Evolutionary conservation across 2,329 filamentous ascomycete genomes (phyloP).

Genomic region (Leptographium galeiforme): DNA sequence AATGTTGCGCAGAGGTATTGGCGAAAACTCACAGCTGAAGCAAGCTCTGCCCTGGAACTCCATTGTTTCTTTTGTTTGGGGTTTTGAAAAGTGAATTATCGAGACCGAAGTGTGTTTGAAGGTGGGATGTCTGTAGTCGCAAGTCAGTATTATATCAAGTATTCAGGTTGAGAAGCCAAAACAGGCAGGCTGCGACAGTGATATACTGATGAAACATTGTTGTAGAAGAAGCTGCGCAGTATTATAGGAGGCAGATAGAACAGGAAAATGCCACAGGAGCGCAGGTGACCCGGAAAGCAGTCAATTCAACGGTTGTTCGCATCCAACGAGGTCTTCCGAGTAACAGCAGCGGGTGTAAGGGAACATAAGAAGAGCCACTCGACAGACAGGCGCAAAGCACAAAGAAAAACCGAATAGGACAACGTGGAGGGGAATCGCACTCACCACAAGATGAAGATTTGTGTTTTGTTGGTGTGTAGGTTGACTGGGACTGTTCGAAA

Average conservation of each 20-base stretch:
- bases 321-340: not conserved
- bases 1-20: not conserved
- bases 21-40: slow-evolving; percentile 14
- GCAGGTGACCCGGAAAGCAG: not conserved
- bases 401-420: not conserved
- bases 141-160: too few species aligned
- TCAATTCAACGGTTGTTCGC: not conserved
- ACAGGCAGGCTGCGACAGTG: too few species aligned
- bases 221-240: not conserved
- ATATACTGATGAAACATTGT: too few species aligned
- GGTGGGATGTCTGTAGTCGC: too few species aligned
- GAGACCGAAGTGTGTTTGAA: too few species aligned
- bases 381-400: not conserved
- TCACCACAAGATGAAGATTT: not conserved
- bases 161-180: too few species aligned
- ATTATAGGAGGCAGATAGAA: not conserved
- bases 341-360: not conserved
- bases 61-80: slow-evolving; percentile 4
- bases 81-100: too few species aligned
- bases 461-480: slow-evolving; percentile 5
- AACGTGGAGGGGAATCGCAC: not conserved
- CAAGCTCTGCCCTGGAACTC: slow-evolving; percentile 14
- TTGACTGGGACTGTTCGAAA: slow-evolving; percentile 5
- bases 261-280: not conserved
- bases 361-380: not conserved